Evolutionary conservation across 805 yeast species (phyloP).

Genomic region (Candida parachauliodes): DNA sequence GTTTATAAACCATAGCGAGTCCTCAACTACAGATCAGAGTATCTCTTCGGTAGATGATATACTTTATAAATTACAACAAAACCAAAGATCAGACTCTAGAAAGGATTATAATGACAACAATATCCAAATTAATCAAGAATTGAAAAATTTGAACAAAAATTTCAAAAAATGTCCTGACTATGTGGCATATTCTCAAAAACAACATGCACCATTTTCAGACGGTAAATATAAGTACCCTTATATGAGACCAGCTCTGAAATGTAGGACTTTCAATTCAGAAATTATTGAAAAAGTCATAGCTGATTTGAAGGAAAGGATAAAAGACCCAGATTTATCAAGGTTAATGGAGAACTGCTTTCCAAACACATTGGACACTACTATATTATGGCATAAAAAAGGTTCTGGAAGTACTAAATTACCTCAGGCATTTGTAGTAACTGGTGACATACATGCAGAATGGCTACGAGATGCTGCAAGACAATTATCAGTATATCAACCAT

Average conservation of each 20-base stretch:
- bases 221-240: constrained; percentile 60
- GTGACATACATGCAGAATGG: constrained; percentile 95
- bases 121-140: too few species aligned
- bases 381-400: constrained; percentile 56
- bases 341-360: constrained; percentile 81
- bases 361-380: constrained; percentile 83
- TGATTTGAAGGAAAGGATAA: constrained; percentile 47
- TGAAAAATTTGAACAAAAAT: constrained; percentile 17
- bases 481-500: constrained; percentile 66
- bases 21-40: too few species aligned
- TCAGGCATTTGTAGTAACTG: constrained; percentile 79
- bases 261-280: constrained; percentile 67
- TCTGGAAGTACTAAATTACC: neutral
- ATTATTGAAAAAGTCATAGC: constrained; percentile 59
- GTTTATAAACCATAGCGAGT: too few species aligned
- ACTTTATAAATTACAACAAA: too few species aligned
- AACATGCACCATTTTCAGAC: constrained; percentile 54
- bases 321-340: constrained; percentile 65
- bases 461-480: constrained; percentile 84
- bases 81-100: too few species aligned
- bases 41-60: too few species aligned
- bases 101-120: too few species aligned
- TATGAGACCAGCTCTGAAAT: constrained; percentile 69
- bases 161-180: constrained; percentile 55
- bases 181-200: constrained; percentile 50